A percentile compares a stretch with the other conserved stretches of the same genome.
These are phyloP conservation scores for Sechiopsis laciniata DNA, from an alignment of 306 rosid species.

Conservation along the genomic window DNA sequence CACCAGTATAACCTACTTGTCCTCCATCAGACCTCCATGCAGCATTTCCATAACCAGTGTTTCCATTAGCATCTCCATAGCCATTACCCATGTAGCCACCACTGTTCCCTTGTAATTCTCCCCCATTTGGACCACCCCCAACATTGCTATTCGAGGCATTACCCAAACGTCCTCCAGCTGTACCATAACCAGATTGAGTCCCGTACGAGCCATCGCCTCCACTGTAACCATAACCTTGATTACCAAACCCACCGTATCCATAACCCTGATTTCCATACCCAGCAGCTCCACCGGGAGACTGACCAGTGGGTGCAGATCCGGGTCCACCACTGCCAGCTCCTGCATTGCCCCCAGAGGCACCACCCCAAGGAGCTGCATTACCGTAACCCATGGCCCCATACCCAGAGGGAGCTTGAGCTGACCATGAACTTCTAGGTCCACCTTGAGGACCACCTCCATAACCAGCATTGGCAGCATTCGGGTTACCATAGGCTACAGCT, in stretches of 20 bases:
- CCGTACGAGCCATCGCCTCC: slow-evolving; percentile 78
- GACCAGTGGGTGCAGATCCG: slow-evolving; percentile 82
- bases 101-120: slow-evolving; percentile 65
- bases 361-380: slow-evolving; percentile 89
- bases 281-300: slow-evolving; percentile 80
- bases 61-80: slow-evolving; percentile 86
- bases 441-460: slow-evolving; percentile 82
- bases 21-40: slow-evolving; percentile 86
- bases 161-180: slow-evolving; percentile 90
- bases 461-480: slow-evolving; percentile 72
- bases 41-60: slow-evolving; percentile 71
- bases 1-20: slow-evolving; percentile 73
- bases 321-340: slow-evolving; percentile 67
- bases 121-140: slow-evolving; percentile 62
- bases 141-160: slow-evolving; percentile 54
- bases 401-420: slow-evolving; percentile 69
- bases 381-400: slow-evolving; percentile 98
- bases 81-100: slow-evolving; percentile 75
- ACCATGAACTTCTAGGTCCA: slow-evolving; percentile 89
- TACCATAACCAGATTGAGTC: slow-evolving; percentile 68
- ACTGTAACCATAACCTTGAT: slow-evolving; percentile 41
- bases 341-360: slow-evolving; percentile 56
- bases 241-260: slow-evolving; percentile 77
- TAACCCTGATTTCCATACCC: slow-evolving; percentile 87
- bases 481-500: slow-evolving; percentile 80